Evolutionary conservation across 495 filamentous ascomycete species (phyloP), one percentile per base, ranked within the genome.

Genomic region (Daldinia concentrica): DNA sequence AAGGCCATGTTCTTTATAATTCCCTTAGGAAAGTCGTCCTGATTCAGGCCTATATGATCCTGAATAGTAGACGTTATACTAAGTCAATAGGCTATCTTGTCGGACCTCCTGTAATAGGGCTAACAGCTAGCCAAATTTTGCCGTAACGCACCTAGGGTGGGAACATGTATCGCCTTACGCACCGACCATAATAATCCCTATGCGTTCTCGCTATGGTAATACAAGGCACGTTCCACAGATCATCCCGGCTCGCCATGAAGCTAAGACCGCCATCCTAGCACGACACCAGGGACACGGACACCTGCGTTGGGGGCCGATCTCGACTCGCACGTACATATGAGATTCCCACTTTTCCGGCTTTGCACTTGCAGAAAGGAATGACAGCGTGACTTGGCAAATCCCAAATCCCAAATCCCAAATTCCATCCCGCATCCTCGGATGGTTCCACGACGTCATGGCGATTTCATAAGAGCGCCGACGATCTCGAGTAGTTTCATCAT

Each of bases 371-470:
- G 62, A 41, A 65, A 48, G 27, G 29, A 24, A 52, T 43, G 22
- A 1, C 64, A 60, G 45, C 56, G 43, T 43, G 56, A 41, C 66
- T 69, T 69, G 66, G 66, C 59, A 69, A 65, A 60, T 60, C 50
- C 61, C 45, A 37, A 59, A 58, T 58, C 29, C n/a, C n/a, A n/a
- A 65, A 60, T 60, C 50, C 32, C 1, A 34, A 34, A 62, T 60
- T 60, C 62, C 56, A 56, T 64, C 43, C 56, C 55, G 59, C 48
- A 45, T 65, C 56, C 12, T 61, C 30, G 22, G 22, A 50, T 30
- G 37, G 68, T 51, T 54, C 17, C 54, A 64, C 60, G 26, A 69
- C 66, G 66, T 69, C 66, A 69, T 69, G 17, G 0, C 22, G 9
- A 54, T 43, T 17, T 61, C 36, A 54, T 14, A 12, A 43, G 15